Percentiles rank a stretch among this genome's conserved stretches.
These are phyloP conservation scores for Mycena vulgaris DNA, from an alignment of 768 basidiomycete species.

Conservation along the genomic window DNA sequence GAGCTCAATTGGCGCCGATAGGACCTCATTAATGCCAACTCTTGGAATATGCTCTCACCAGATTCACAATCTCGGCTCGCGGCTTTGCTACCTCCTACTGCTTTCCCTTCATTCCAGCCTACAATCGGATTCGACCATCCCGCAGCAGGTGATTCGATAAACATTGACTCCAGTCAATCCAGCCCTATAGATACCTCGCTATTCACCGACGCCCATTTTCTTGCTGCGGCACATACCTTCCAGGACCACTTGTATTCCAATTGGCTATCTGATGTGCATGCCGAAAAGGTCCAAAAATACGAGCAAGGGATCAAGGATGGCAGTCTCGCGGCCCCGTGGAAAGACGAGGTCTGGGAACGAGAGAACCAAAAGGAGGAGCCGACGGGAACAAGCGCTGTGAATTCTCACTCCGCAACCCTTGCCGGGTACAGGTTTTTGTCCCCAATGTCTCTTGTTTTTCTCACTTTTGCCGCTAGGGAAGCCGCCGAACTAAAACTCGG, in stretches of 20 bases:
- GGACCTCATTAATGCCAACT: conserved; percentile 63
- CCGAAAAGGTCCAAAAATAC: conserved; percentile 59
- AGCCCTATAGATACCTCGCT: conserved; percentile 53
- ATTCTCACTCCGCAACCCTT: conserved; percentile 1
- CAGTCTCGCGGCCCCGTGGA: conserved; percentile 70
- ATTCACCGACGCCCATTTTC: conserved; percentile 68
- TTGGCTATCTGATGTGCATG: conserved; percentile 64
- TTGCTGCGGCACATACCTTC: conserved; percentile 69
- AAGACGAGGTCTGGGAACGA: conserved; percentile 73
- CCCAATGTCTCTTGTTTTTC: not conserved
- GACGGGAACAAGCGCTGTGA: conserved; percentile 12
- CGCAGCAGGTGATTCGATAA: conserved; percentile 43
- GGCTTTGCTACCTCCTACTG: conserved; percentile 63
- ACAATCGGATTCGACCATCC: conserved; percentile 57
- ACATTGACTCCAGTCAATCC: conserved; percentile 33
- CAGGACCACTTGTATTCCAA: conserved; percentile 72
- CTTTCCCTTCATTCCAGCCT: conserved; percentile 53
- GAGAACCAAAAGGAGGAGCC: conserved; percentile 51
- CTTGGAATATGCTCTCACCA: conserved; percentile 63
- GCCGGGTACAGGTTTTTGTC: not conserved
- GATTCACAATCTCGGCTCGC: conserved; percentile 56
- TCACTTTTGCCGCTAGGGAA: conserved; percentile 45
- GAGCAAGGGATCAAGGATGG: conserved; percentile 61
- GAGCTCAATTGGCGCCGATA: conserved; percentile 40
- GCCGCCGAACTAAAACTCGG: conserved; percentile 62